These are phyloP conservation scores for Uronychia binucleata DNA, from an alignment of 73 alveolate genomes.

Conservation along the genomic window DNA sequence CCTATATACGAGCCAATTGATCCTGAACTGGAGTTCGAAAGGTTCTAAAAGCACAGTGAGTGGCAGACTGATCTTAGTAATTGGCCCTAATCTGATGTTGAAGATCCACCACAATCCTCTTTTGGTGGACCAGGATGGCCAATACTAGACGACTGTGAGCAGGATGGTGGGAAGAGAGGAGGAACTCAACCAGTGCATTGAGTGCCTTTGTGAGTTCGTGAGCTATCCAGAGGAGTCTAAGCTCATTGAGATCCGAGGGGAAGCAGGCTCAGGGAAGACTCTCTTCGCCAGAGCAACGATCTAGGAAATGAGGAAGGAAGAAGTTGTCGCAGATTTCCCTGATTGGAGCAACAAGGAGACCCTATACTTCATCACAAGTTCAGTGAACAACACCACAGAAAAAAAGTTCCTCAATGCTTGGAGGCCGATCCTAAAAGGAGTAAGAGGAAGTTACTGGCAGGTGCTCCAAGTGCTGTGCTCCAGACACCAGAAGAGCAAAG, in stretches of 20 bases:
- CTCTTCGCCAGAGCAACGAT: conserved; percentile 15
- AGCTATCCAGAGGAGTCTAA: neutral
- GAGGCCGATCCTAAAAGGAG: conserved; percentile 14
- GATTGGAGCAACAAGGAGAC: conserved; percentile 18
- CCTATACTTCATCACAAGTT: conserved; percentile 3
- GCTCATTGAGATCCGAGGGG: conserved; percentile 14
- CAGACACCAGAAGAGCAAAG: neutral
- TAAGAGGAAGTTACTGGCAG: neutral
- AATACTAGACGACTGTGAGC: conserved; percentile 10
- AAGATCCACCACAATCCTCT: conserved; percentile 61
- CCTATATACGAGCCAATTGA: conserved; percentile 68
- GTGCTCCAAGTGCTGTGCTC: neutral
- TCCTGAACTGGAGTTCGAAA: conserved; percentile 32
- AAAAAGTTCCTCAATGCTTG: conserved; percentile 18
- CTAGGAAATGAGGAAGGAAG: neutral
- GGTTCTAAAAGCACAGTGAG: conserved; percentile 6
- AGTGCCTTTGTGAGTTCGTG: conserved; percentile 8
- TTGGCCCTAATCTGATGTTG: conserved; percentile 10
- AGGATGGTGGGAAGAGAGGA: conserved; percentile 43
- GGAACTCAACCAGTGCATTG: neutral
- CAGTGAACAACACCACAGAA: conserved; percentile 10
- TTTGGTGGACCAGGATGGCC: conserved; percentile 40
- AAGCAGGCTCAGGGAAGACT: conserved; percentile 38
- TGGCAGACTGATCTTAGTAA: neutral
- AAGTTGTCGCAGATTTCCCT: conserved; percentile 1